phyloP scores from a whole-genome alignment of 1,284 basidiomycete species.

The Rhizoctonia solani region DNA sequence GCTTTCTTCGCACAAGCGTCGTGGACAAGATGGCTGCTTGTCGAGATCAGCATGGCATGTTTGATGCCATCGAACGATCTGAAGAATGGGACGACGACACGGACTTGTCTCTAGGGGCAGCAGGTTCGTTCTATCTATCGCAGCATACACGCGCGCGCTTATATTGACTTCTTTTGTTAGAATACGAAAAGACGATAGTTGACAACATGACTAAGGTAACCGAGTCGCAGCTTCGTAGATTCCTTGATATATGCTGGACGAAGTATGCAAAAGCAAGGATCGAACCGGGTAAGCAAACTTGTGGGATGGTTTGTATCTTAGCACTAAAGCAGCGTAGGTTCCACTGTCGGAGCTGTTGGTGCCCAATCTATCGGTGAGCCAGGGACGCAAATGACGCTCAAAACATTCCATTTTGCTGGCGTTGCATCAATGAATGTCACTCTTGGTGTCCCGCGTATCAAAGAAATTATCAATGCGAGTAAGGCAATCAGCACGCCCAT shows the following conservation, averaged over 20 bases:
- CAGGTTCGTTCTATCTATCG: slow-evolving; percentile 52
- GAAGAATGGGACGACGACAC: slow-evolving; percentile 80
- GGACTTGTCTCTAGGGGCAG: slow-evolving; percentile 76
- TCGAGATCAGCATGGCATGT: slow-evolving; percentile 81
- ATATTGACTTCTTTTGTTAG: slow-evolving; percentile 1
- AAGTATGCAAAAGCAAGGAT: slow-evolving; percentile 94
- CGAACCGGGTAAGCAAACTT: slow-evolving; percentile 71
- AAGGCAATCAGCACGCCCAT: slow-evolving; percentile 98
- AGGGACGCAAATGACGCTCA: slow-evolving; percentile 99
- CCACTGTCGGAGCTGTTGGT: slow-evolving; percentile 97
- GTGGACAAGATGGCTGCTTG: slow-evolving; percentile 69
- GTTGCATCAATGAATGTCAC: slow-evolving; percentile 99
- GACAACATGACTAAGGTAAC: slow-evolving; percentile 93
- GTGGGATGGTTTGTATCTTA: neutral
- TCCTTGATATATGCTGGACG: slow-evolving; percentile 87
- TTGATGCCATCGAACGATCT: slow-evolving; percentile 74
- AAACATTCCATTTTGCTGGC: slow-evolving; percentile 99
- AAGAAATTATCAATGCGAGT: slow-evolving; percentile 99
- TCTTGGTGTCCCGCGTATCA: slow-evolving; percentile 98
- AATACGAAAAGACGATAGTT: slow-evolving; percentile 62
- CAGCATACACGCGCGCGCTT: slow-evolving; percentile 46
- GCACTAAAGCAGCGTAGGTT: slow-evolving; percentile 56
- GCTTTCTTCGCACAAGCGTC: slow-evolving; percentile 68
- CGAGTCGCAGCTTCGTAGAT: slow-evolving; percentile 72
- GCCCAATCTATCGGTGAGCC: slow-evolving; percentile 99